Conservation (phyloP, 2,329 filamentous ascomycete species). For the Diatrype stigma region DNA sequence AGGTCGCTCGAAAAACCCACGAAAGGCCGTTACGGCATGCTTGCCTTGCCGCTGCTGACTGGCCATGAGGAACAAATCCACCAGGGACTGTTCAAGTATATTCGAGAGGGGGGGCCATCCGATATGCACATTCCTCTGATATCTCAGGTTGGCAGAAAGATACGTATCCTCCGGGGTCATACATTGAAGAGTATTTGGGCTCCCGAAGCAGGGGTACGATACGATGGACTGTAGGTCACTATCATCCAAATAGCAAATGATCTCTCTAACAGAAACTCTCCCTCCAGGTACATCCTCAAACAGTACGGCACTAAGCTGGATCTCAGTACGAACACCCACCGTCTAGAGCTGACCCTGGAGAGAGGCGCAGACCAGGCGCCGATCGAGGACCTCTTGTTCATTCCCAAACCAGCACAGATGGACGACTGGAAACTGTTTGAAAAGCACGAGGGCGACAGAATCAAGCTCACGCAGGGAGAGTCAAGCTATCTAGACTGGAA, state of each 20-base stretch:
- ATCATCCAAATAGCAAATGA: slow-evolving; percentile 1
- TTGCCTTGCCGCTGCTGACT: slow-evolving; percentile 46
- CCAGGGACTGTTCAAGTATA: slow-evolving; percentile 36
- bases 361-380: slow-evolving; percentile 37
- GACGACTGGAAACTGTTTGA: slow-evolving; percentile 54
- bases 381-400: slow-evolving; percentile 37
- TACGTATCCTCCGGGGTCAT: slow-evolving; percentile 51
- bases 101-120: slow-evolving; percentile 36
- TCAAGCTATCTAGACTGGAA: slow-evolving; percentile 39
- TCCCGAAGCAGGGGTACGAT: slow-evolving; percentile 49
- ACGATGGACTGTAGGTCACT: slow-evolving; percentile 53
- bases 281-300: slow-evolving; percentile 42
- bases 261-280: background rate
- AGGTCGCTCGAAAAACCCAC: slow-evolving; percentile 41
- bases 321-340: slow-evolving; percentile 34
- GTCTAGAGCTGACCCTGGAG: slow-evolving; percentile 43
- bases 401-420: slow-evolving; percentile 50
- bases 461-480: slow-evolving; percentile 35
- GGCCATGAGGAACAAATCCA: slow-evolving; percentile 44
- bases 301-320: slow-evolving; percentile 44
- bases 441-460: slow-evolving; percentile 39
- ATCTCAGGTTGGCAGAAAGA: slow-evolving; percentile 42
- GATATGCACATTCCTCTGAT: slow-evolving; percentile 49
- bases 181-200: slow-evolving; percentile 47
- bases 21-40: slow-evolving; percentile 40